Conservation (phyloP, 495 filamentous ascomycete genomes). For the Penicillium subrubescens region DNA sequence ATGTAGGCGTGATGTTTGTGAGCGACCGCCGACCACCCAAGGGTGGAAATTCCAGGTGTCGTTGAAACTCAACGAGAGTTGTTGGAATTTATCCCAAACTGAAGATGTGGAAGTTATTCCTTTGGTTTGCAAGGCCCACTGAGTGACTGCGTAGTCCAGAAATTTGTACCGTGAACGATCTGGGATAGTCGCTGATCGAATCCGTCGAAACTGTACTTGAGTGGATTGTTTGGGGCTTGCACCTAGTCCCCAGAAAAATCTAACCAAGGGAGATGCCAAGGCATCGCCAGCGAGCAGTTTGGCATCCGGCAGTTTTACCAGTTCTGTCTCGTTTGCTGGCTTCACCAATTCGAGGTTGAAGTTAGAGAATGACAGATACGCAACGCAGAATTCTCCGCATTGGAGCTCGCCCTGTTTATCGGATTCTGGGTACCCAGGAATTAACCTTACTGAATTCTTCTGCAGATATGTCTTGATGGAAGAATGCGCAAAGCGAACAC, state of each 20-base stretch:
- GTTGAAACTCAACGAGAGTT: constrained; percentile 20
- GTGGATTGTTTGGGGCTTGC: background rate
- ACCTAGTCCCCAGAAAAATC: background rate
- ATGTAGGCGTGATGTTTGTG: constrained; percentile 22
- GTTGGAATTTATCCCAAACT: constrained; percentile 18
- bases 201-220: background rate
- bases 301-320: constrained; percentile 14
- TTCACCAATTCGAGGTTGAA: constrained; percentile 23
- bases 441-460: constrained; percentile 3
- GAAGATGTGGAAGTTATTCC: constrained; percentile 4
- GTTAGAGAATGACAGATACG: constrained; percentile 29
- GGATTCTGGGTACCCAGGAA: constrained; percentile 6
- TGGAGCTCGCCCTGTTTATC: constrained; percentile 15
- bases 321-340: background rate
- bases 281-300: background rate
- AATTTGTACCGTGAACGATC: constrained; percentile 11
- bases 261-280: background rate
- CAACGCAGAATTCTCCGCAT: constrained; percentile 27
- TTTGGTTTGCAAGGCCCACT: background rate
- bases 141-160: background rate
- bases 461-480: constrained; percentile 35
- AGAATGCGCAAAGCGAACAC: constrained; percentile 37
- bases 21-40: constrained; percentile 25
- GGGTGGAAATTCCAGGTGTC: constrained; percentile 31
- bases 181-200: constrained; percentile 6